phyloP scores from a whole-genome alignment of 768 basidiomycete species.

The Naganishia randhawae region DNA sequence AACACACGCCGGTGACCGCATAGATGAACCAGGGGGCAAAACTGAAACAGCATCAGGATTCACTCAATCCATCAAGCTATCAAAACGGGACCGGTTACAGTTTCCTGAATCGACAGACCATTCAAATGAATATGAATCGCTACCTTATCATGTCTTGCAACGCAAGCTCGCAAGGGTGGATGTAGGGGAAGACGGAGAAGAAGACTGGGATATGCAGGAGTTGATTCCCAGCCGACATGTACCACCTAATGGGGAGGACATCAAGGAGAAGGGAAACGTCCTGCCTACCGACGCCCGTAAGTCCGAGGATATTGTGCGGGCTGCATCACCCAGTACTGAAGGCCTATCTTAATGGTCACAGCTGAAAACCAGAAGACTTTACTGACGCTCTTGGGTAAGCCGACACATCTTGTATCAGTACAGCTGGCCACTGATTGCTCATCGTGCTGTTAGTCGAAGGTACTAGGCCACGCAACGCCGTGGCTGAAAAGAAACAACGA shows the following conservation, averaged over 20 bases:
- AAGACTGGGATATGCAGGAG: neutral
- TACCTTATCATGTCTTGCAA: conserved; percentile 5
- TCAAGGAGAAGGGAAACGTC: neutral
- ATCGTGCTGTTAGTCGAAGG: neutral
- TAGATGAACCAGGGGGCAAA: neutral
- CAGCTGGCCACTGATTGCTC: neutral
- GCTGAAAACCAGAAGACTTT: neutral
- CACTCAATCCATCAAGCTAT: conserved; percentile 10
- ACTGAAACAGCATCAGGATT: neutral
- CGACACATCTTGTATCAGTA: neutral
- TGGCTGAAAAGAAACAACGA: neutral
- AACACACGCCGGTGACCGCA: neutral
- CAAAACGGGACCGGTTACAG: neutral
- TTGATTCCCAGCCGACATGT: neutral
- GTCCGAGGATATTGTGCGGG: neutral
- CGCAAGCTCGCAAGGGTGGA: neutral
- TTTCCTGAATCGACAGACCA: neutral
- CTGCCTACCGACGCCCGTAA: neutral
- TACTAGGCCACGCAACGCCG: neutral
- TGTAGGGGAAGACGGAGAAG: conserved; percentile 5
- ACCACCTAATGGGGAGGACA: neutral
- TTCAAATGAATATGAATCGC: neutral
- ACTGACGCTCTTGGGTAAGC: neutral
- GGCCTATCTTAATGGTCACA: neutral
- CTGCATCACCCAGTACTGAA: neutral